Conservation (phyloP, 306 rosid species). For the Datisca glomerata region DNA sequence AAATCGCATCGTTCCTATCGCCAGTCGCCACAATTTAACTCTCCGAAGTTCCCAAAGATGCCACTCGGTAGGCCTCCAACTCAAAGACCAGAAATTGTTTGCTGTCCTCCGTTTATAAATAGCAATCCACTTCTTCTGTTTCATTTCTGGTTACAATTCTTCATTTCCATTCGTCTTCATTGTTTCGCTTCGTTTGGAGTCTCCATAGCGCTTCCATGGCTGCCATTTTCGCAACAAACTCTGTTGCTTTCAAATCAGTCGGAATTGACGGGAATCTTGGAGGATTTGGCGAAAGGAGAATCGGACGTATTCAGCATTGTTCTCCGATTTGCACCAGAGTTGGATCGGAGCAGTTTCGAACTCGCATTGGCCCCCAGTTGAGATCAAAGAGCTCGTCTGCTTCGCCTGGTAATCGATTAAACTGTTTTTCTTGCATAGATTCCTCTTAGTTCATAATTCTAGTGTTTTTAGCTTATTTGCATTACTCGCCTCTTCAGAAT, state of each 20-base stretch:
- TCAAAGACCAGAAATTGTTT: no score
- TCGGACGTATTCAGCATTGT: constrained; percentile 33
- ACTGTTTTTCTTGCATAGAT: not conserved
- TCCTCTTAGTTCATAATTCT: not conserved
- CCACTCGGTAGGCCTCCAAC: no score
- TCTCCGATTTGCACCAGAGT: constrained; percentile 22
- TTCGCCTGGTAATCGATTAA: constrained; percentile 29
- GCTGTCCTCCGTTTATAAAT: no score
- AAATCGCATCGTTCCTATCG: no score
- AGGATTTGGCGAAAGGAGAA: constrained; percentile 15
- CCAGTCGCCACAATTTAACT: no score
- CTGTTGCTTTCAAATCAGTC: constrained; percentile 31
- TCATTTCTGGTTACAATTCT: constrained; percentile 24
- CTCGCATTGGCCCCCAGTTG: constrained; percentile 21
- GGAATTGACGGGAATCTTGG: constrained; percentile 19
- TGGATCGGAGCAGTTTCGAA: constrained; percentile 19
- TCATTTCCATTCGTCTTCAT: constrained; percentile 6
- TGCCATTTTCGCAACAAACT: constrained; percentile 49
- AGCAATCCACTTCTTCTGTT: no score
- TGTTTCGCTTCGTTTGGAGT: constrained; percentile 15
- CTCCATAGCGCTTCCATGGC: constrained; percentile 43
- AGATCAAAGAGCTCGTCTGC: constrained; percentile 33
- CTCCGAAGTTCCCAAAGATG: no score
- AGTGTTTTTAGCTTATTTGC: not conserved
- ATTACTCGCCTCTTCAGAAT: not conserved